These are phyloP conservation scores for Rosa chinensis DNA, from an alignment of 306 rosid genomes.

Conservation along the genomic window DNA sequence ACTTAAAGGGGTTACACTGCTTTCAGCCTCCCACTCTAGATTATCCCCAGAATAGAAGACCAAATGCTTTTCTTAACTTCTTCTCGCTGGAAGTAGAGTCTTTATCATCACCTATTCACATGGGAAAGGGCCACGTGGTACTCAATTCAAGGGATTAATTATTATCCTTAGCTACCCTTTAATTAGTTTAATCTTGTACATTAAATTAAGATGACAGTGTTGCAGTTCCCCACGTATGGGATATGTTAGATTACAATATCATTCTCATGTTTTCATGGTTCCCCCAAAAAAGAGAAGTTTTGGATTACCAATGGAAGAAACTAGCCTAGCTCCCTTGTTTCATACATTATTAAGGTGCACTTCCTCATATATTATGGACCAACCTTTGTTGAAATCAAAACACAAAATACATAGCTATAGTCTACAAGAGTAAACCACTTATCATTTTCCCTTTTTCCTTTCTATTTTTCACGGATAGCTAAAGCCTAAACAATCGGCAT, in stretches of 20 bases:
- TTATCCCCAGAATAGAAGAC: constrained; percentile 39
- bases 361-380: constrained; percentile 20
- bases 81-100: constrained; percentile 43
- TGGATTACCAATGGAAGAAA: constrained; percentile 13
- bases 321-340: constrained; percentile 11
- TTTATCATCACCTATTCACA: constrained; percentile 36
- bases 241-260: constrained; percentile 17
- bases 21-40: neutral
- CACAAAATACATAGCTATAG: constrained; percentile 3
- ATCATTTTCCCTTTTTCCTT: neutral
- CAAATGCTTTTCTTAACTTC: constrained; percentile 30
- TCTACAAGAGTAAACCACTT: neutral
- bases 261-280: constrained; percentile 20
- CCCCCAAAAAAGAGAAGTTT: constrained; percentile 3
- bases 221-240: constrained; percentile 44
- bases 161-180: constrained; percentile 28
- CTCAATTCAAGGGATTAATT: constrained; percentile 28
- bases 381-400: constrained; percentile 19
- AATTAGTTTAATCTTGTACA: constrained; percentile 27
- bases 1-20: constrained; percentile 35
- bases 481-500: constrained; percentile 54
- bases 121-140: constrained; percentile 47
- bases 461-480: constrained; percentile 9
- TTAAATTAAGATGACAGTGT: constrained; percentile 3
- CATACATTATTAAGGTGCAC: constrained; percentile 17